Evolutionary conservation across 805 yeast genomes (phyloP).

Genomic region (Phaffomyces antillensis): DNA sequence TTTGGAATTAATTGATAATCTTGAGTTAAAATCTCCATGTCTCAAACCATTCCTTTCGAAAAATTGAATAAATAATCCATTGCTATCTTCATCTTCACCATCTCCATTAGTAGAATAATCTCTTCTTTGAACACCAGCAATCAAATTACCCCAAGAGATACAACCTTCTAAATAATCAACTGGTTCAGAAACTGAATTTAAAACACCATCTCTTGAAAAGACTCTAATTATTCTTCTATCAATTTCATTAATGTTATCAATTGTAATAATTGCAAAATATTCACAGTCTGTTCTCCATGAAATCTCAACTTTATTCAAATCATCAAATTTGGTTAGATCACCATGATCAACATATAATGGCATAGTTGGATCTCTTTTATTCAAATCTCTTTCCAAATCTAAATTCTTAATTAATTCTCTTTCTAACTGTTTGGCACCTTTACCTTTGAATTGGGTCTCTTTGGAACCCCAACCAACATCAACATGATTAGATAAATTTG

Average conservation of each 20-base stretch:
- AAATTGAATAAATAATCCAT: constrained; percentile 52
- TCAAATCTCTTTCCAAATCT: constrained; percentile 59
- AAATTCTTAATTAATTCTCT: constrained; percentile 47
- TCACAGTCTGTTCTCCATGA: constrained; percentile 98
- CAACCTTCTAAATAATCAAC: constrained; percentile 71
- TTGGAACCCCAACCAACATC: constrained; percentile 98
- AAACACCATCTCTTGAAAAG: constrained; percentile 67
- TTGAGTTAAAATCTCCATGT: constrained; percentile 75
- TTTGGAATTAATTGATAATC: constrained; percentile 45
- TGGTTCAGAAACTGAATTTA: constrained; percentile 84
- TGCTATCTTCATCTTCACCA: constrained; percentile 38
- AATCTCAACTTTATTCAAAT: constrained; percentile 33
- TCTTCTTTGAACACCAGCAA: constrained; percentile 74
- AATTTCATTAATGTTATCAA: constrained; percentile 35
- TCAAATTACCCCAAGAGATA: constrained; percentile 82
- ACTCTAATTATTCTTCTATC: constrained; percentile 77
- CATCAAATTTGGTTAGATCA: constrained; percentile 48
- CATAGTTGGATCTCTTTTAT: constrained; percentile 85
- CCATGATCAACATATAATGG: constrained; percentile 69
- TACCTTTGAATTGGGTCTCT: constrained; percentile 95
- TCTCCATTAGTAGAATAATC: constrained; percentile 8
- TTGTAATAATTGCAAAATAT: constrained; percentile 59
- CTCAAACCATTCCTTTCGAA: constrained; percentile 91
- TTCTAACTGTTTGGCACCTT: constrained; percentile 77
- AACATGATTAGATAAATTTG: constrained; percentile 70